A percentile compares a stretch with the other conserved stretches of the same genome.
These are phyloP conservation scores for Lyophyllum semitale DNA, from an alignment of 768 basidiomycete species.

Conservation along the genomic window DNA sequence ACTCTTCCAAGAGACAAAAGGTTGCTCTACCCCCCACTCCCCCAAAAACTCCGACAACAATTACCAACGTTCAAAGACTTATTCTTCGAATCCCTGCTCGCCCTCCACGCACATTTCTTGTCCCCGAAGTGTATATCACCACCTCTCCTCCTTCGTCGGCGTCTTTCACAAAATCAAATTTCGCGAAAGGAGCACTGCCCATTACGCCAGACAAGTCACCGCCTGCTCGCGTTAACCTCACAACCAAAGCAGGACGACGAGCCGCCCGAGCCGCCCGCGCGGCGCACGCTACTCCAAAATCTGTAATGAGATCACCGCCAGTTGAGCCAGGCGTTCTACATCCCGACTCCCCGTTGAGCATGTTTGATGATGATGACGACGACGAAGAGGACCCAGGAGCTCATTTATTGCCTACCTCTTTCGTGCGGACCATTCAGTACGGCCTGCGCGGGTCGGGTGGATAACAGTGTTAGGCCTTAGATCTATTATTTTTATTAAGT, in stretches of 20 bases:
- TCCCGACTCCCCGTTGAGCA: neutral
- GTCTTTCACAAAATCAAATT: neutral
- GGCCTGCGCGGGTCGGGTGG: constrained; percentile 15
- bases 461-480: constrained; percentile 2
- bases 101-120: neutral
- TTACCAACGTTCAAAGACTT: constrained; percentile 1
- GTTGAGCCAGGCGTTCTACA: neutral
- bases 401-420: constrained; percentile 16
- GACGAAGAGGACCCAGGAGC: constrained; percentile 8
- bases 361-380: constrained; percentile 9
- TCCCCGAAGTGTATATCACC: constrained; percentile 18
- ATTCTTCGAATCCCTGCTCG: constrained; percentile 19
- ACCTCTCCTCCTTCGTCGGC: constrained; percentile 7
- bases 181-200: constrained; percentile 5
- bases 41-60: constrained; percentile 15
- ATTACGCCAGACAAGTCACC: constrained; percentile 21
- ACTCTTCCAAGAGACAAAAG: constrained; percentile 20
- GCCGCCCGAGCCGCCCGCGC: constrained; percentile 12
- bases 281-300: neutral
- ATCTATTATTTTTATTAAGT: constrained; percentile 17
- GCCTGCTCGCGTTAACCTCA: constrained; percentile 5
- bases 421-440: constrained; percentile 21
- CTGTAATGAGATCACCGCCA: neutral
- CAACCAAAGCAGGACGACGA: constrained; percentile 16
- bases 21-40: constrained; percentile 15